Evolutionary conservation across 139 green algal genomes (phyloP), one percentile per base, ranked within the genome.

Genomic region (Tetraselmis chui): DNA sequence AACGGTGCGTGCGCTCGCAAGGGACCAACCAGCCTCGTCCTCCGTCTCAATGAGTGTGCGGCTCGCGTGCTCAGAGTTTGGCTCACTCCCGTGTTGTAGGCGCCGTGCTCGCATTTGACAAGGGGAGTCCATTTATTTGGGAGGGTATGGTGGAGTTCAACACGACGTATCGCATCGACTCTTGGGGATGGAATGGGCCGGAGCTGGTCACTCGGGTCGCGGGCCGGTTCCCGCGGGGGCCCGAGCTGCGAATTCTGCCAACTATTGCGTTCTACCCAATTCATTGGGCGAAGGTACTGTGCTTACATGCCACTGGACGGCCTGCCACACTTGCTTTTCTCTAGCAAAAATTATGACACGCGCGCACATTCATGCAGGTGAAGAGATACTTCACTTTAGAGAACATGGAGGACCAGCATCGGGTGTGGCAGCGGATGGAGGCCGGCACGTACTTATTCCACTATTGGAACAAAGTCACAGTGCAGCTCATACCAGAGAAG

Each of bases 401-500:
- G 28, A 82, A 82, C 30, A 83, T 82, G 76, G 67, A 81, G 75
- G 84, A 87, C 75, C 84, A 87, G 80, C 76, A 85, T 59, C 28
- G 18, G 31, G 84, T 87, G 31, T 87, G 84, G 84, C 27, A 84
- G 58, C 24, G 32, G 75, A 87, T 87, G 80, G 76, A 78, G 75
- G 30, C 28, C 24, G 81, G 85, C 32, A 87, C 84, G n/a, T 87
- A 85, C 74, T 30, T 87, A 18, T 87, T 87, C 74, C 84, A 87
- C 74, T 87, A 87, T 80, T 87, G 84, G 84, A 87, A 87, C 78
- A 87, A 87, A 30, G 81, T 87, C 31, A 87, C 84, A 23, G 31
- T 79, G 59, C 59, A 84, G 31, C 76, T 87, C 25, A 59, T 83
- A 11, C 84, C 84, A 23, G 29, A 59, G 31, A 83, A 59, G 18